A percentile compares a stretch with the other conserved stretches of the same genome.
These are phyloP conservation scores for Centrapalus pauciflorus DNA, from an alignment of 129 eudicot species.

Conservation along the genomic window DNA sequence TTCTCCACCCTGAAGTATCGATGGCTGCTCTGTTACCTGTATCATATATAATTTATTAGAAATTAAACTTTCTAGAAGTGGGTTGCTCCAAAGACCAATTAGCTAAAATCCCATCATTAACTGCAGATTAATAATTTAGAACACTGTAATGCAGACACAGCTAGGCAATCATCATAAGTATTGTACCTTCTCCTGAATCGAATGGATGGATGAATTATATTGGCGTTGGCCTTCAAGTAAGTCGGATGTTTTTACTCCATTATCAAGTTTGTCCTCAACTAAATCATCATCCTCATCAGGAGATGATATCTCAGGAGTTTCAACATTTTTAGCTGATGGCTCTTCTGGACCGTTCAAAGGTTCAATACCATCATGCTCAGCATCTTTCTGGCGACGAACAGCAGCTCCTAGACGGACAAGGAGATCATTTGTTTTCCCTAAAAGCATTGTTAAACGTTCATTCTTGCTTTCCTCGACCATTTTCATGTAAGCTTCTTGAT, in stretches of 20 bases:
- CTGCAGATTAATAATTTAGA: background rate
- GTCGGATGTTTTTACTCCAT: constrained; percentile 57
- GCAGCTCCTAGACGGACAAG: constrained; percentile 98
- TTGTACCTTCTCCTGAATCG: constrained; percentile 91
- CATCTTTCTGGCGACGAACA: constrained; percentile 95
- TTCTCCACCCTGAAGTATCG: constrained; percentile 94
- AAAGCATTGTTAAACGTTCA: constrained; percentile 89
- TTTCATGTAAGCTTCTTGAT: constrained; percentile 99
- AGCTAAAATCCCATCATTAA: background rate
- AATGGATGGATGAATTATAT: constrained; percentile 90
- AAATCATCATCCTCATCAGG: constrained; percentile 52
- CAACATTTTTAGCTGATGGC: constrained; percentile 39
- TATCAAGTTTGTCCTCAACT: constrained; percentile 32
- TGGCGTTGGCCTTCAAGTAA: constrained; percentile 94
- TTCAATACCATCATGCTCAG: constrained; percentile 79
- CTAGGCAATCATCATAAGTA: background rate
- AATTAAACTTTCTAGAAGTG: background rate
- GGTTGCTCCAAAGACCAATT: background rate
- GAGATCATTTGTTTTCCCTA: constrained; percentile 94
- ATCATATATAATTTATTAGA: constrained; percentile 2
- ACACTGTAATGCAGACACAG: background rate
- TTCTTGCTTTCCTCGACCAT: constrained; percentile 99
- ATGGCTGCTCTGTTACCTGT: constrained; percentile 94
- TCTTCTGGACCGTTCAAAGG: constrained; percentile 57
- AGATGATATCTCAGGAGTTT: constrained; percentile 38